These are phyloP conservation scores for Cercophora scortea DNA, from an alignment of 495 filamentous ascomycete genomes.

Conservation along the genomic window DNA sequence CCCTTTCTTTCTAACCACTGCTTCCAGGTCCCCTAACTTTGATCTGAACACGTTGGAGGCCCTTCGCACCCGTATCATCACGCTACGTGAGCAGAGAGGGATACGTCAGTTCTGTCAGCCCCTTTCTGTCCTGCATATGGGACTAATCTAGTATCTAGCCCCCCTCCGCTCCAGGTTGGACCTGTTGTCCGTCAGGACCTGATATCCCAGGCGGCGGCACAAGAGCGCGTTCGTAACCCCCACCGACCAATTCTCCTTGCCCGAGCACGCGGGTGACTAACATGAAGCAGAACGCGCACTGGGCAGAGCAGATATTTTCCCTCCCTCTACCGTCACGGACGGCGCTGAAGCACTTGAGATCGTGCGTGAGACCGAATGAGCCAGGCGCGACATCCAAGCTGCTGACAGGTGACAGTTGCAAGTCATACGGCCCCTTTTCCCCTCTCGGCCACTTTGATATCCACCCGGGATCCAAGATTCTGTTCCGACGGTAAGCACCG, in stretches of 20 bases:
- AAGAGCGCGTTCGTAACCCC: conserved; percentile 20
- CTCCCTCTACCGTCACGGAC: conserved; percentile 42
- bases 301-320: conserved; percentile 52
- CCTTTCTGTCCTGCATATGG: not conserved
- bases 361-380: conserved; percentile 5
- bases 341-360: conserved; percentile 33
- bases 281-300: conserved; percentile 20
- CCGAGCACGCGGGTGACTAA: not conserved
- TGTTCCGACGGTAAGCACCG: conserved; percentile 47
- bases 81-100: conserved; percentile 35
- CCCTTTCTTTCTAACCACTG: conserved; percentile 4
- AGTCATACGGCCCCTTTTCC: conserved; percentile 29
- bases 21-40: conserved; percentile 40
- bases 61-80: conserved; percentile 35
- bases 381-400: not conserved
- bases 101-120: conserved; percentile 27
- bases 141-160: conserved; percentile 13
- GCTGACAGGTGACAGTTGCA: conserved; percentile 15
- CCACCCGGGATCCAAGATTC: conserved; percentile 35
- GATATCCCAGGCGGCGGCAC: conserved; percentile 15
- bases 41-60: conserved; percentile 44
- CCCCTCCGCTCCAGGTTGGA: conserved; percentile 17
- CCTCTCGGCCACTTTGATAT: conserved; percentile 35
- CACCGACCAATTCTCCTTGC: not conserved
- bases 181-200: conserved; percentile 21